Evolutionary conservation across 2,329 filamentous ascomycete genomes (phyloP).

Genomic region (Fusarium sp.): DNA sequence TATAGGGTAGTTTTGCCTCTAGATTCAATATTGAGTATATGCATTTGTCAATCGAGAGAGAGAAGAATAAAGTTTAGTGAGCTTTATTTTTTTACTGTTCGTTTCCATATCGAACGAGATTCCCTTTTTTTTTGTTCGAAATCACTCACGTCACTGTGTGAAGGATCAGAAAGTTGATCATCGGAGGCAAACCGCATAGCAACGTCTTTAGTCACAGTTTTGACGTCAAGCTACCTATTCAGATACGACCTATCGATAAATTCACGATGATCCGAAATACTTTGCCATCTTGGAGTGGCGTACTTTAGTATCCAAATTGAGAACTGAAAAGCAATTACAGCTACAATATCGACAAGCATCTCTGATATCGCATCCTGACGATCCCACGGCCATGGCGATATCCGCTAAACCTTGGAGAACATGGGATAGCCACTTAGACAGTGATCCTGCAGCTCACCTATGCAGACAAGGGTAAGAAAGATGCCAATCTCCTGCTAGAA

Average conservation of each 20-base stretch:
- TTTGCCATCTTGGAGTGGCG: neutral
- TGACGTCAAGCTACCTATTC: neutral
- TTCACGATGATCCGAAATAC: accelerated
- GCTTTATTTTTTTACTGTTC: accelerated
- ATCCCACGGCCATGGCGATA: constrained; percentile 3
- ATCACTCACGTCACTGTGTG: neutral
- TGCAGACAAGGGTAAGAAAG: constrained; percentile 2
- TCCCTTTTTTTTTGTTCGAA: neutral
- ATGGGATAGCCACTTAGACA: neutral
- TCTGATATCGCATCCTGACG: neutral
- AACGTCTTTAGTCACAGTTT: accelerated
- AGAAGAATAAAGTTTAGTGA: accelerated
- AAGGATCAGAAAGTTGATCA: accelerated
- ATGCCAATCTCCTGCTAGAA: neutral
- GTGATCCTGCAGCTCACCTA: neutral
- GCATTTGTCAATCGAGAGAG: neutral
- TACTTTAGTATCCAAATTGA: accelerated
- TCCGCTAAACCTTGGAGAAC: neutral
- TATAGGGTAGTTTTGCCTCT: neutral
- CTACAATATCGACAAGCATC: neutral
- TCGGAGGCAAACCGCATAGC: accelerated
- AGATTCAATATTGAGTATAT: neutral
- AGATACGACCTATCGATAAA: too few relatives aligned
- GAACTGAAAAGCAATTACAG: neutral
- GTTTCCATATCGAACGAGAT: accelerated